These are phyloP conservation scores for Scenedesmus sp. DNA, from an alignment of 163 green algal species.

Conservation along the genomic window DNA sequence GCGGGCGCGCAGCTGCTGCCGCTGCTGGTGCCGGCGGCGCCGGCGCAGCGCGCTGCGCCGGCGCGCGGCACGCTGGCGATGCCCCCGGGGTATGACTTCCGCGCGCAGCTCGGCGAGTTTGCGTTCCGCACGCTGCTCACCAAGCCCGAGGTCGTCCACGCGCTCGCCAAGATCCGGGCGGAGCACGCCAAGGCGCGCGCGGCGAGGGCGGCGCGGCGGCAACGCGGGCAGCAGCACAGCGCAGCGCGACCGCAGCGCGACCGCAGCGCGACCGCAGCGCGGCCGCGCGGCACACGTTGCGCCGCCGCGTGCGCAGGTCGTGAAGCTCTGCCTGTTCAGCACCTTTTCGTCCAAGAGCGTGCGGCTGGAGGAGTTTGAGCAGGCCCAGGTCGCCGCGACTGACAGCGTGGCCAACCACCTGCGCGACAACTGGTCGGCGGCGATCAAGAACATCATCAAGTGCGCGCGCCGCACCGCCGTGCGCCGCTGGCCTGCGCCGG, in stretches of 20 bases:
- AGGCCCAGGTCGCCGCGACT: conserved; percentile 71
- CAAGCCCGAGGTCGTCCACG: conserved; percentile 77
- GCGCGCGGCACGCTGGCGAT: conserved; percentile 53
- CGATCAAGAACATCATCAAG: conserved; percentile 73
- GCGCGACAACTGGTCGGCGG: conserved; percentile 72
- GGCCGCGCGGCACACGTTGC: too few relatives aligned
- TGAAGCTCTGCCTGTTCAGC: conserved; percentile 78
- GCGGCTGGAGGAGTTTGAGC: conserved; percentile 82
- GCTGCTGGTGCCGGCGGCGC: background rate
- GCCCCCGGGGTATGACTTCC: conserved; percentile 70
- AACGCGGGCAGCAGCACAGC: too few relatives aligned
- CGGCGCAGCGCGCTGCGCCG: background rate
- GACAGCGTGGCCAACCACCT: conserved; percentile 72
- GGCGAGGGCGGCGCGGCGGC: too few relatives aligned
- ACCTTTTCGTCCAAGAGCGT: conserved; percentile 74
- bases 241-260: too few relatives aligned
- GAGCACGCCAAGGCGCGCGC: conserved; percentile 67
- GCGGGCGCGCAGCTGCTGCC: conserved; percentile 32
- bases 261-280: too few relatives aligned
- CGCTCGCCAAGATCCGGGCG: conserved; percentile 60
- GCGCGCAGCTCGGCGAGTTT: conserved; percentile 80
- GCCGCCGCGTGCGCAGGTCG: conserved; percentile 49
- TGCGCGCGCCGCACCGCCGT: background rate
- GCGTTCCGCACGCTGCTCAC: conserved; percentile 82
- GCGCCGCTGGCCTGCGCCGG: too few relatives aligned